Base-by-base conservation (phyloP, 2,329 filamentous ascomycete species). In the Dothideomycetes sp. region DNA sequence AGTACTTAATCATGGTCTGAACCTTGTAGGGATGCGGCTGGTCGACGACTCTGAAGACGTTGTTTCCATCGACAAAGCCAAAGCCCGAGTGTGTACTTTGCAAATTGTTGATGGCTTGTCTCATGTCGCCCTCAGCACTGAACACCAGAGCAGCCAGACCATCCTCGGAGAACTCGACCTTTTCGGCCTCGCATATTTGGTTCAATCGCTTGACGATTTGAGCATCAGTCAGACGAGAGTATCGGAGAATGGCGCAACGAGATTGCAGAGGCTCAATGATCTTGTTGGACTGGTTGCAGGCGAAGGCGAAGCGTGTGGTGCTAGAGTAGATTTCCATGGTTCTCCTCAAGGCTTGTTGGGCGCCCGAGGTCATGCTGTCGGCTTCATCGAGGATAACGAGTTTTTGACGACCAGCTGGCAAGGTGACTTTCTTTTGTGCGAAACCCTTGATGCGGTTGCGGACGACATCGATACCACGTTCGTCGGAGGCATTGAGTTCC, bases 301-400 rank as follows among this genome's bases (percentile, higher is more conserved):
- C 91, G 56, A 98, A 98, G 0, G 91, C 91, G 57, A 98, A 98
- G 44, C 91, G 77, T 2, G 91, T 98, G 2, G 91, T 98, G 48
- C 87, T 82, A 29, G 86, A 93, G 68, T 96, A 96, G 37, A 96
- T 98, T 62, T 98, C 91, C 91, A 98, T 98, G 0, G 91, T 98
- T 47, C 91, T 74, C 51, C 91, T 78, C 24, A 98, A 74, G 15
- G 91, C 91, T 64, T 96, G 91, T 60, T 98, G 91, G 2, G 91
- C 91, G 39, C 91, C 91, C 17, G 84, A 84, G 1, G 91, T 98
- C 91, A 98, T 98, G 56, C 74, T 78, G 71, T 98, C 91, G 45
- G 91, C 91, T 68, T 98, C 91, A 63, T 98, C 91, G 43, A 98
- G 78, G 51, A 98, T 96, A 35, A 98, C 86, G 35, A 98, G 71